Evolutionary conservation across 2,329 filamentous ascomycete genomes (phyloP).

Genomic region (Fusarium sp.): DNA sequence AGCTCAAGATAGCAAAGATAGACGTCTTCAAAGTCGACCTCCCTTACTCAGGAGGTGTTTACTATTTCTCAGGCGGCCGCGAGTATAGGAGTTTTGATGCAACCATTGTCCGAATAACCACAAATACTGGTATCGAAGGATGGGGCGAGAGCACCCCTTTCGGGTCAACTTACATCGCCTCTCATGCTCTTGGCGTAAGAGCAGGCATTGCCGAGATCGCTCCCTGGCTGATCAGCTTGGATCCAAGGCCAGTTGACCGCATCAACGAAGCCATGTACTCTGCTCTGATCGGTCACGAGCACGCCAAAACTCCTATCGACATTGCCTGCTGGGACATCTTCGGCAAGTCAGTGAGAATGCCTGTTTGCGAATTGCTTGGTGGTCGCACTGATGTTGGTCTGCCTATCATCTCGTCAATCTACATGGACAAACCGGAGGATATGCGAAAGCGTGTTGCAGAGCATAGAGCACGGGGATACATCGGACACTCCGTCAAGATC

Average conservation of each 20-base stretch:
- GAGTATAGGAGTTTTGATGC: constrained; percentile 29
- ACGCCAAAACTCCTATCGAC: constrained; percentile 32
- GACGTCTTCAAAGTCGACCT: constrained; percentile 29
- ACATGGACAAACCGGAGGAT: constrained; percentile 21
- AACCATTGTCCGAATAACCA: constrained; percentile 34
- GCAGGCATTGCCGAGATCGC: constrained; percentile 29
- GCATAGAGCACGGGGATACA: constrained; percentile 20
- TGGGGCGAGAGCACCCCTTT: constrained; percentile 38
- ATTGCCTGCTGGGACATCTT: constrained; percentile 36
- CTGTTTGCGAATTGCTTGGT: constrained; percentile 34
- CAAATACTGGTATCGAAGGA: constrained; percentile 30
- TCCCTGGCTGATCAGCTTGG: constrained; percentile 21
- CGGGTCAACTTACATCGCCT: constrained; percentile 28
- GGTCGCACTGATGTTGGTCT: constrained; percentile 21
- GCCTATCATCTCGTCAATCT: constrained; percentile 34
- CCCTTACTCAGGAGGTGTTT: constrained; percentile 27
- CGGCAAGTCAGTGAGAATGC: constrained; percentile 29
- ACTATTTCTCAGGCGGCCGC: constrained; percentile 25
- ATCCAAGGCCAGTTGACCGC: constrained; percentile 25
- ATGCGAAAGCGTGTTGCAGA: constrained; percentile 24
- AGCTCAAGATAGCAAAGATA: constrained; percentile 32
- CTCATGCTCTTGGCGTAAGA: constrained; percentile 31
- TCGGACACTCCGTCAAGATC: constrained; percentile 31
- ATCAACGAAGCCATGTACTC: constrained; percentile 35
- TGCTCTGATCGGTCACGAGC: constrained; percentile 19